Evolutionary conservation across 441 rosid species (phyloP).

Genomic region (Croton laevigatus): DNA sequence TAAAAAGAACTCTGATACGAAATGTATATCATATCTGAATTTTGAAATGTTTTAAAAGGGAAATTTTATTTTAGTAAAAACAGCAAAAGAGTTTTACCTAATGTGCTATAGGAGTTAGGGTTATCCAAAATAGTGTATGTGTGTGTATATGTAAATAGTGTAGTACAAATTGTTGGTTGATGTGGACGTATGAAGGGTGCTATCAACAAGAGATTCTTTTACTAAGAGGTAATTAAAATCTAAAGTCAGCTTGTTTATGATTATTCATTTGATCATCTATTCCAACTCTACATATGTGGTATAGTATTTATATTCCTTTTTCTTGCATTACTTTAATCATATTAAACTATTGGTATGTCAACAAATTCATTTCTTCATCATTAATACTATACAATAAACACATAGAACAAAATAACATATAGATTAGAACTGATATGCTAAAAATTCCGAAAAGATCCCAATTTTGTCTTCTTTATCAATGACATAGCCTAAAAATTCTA

Average conservation of each 20-base stretch:
- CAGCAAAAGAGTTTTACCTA: neutral
- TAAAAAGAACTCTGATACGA: no score
- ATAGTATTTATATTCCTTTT: neutral
- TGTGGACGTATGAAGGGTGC: neutral
- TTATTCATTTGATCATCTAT: slow-evolving; percentile 12
- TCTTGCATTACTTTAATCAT: neutral
- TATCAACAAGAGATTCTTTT: slow-evolving; percentile 13
- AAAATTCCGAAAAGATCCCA: no score
- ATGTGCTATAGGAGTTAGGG: slow-evolving; percentile 7
- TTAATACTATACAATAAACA: no score
- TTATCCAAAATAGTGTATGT: neutral
- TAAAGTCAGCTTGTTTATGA: slow-evolving; percentile 12
- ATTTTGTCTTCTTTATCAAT: no score
- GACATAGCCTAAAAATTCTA: no score
- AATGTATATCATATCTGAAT: neutral
- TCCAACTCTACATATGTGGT: neutral
- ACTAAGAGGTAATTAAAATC: slow-evolving; percentile 3
- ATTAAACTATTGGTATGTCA: neutral
- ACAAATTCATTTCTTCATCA: no score
- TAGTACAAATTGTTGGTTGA: neutral
- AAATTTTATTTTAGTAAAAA: no score
- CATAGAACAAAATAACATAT: no score
- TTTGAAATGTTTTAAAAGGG: neutral
- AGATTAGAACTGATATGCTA: no score
- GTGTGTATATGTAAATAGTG: neutral